Base-by-base conservation (phyloP, 306 rosid species). In the Cyclanthera cordifolia region DNA sequence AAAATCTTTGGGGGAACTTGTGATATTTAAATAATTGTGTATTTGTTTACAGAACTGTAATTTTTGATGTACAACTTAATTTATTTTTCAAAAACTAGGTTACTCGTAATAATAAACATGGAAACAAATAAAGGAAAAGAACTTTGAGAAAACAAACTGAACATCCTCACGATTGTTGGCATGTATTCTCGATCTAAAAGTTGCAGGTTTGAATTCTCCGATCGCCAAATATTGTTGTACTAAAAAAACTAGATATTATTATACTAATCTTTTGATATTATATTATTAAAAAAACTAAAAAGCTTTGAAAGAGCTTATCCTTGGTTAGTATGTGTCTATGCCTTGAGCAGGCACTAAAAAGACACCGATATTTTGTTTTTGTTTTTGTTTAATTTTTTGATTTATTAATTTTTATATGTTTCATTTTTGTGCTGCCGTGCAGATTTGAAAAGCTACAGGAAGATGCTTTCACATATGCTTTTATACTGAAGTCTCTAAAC, bases 371-470 rank as follows among this genome's bases (percentile, higher is more conserved):
- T 58, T 58, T 7, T 59, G 3, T n/a, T 2, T 54, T 54, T 14
- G 20, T 72, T n/a, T 2, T 56, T 61, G 10, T 32, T 72, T n/a
- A 8, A 20, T 63, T 61, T 14, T 32, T 72, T n/a, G 8, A 20
- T 63, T 51, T 24, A 25, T 32, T 53, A 14, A 43, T 59, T 59
- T 3, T 30, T 14, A 74, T 53, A 46, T n/a, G 20, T 52, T 21
- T 15, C 4, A 51, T n/a, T 6, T 39, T 56, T 37, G 60, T 43
- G 56, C 76, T 60, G 70, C 37, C 7, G 41, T 82, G 80, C 85
- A 90, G 95, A 73, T 90, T 90, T 78, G 90, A 90, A 82, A 91
- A 85, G 84, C 91, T 91, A 58, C 90, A 81, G 72, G 95, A 89
- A 77, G 90, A 86, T 71, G 96, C 95, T 46, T 90, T 87, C 83